Evolutionary conservation across 805 yeast genomes (phyloP).

Genomic region (Pichia phayaonensis): DNA sequence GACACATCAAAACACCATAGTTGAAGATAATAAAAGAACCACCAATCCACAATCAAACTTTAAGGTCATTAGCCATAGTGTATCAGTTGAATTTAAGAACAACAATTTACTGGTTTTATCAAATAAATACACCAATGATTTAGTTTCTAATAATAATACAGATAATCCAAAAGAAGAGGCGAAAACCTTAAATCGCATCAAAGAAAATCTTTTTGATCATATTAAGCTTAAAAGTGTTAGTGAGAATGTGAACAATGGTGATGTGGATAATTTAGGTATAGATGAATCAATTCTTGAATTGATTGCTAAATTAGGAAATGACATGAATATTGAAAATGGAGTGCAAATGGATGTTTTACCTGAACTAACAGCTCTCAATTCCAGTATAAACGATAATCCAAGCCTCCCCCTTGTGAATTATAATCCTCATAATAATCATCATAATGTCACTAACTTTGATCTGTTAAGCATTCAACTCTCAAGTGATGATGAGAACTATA

Average conservation of each 20-base stretch:
- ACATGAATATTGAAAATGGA: constrained; percentile 2
- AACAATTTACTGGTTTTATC: neutral
- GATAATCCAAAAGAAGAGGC: neutral
- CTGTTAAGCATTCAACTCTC: constrained; percentile 3
- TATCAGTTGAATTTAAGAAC: neutral
- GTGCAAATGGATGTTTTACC: constrained; percentile 2
- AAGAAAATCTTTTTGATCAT: neutral
- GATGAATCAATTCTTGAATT: constrained; percentile 4
- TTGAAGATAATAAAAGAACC: too few relatives aligned
- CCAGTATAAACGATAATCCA: neutral
- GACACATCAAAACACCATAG: neutral
- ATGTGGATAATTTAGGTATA: neutral
- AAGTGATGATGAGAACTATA: constrained; percentile 8
- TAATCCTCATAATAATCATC: neutral
- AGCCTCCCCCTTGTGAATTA: neutral
- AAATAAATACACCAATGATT: neutral
- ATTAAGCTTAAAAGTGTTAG: neutral
- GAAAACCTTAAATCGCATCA: neutral
- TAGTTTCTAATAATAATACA: neutral
- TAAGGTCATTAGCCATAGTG: neutral
- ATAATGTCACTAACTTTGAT: neutral
- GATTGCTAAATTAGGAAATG: constrained; percentile 3
- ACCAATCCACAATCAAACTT: neutral
- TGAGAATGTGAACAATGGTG: neutral
- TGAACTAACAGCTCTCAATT: neutral